Evolutionary conservation across 352 stramenopile species (phyloP), one percentile per base, ranked within the genome.

Genomic region (Plasmopara muralis): DNA sequence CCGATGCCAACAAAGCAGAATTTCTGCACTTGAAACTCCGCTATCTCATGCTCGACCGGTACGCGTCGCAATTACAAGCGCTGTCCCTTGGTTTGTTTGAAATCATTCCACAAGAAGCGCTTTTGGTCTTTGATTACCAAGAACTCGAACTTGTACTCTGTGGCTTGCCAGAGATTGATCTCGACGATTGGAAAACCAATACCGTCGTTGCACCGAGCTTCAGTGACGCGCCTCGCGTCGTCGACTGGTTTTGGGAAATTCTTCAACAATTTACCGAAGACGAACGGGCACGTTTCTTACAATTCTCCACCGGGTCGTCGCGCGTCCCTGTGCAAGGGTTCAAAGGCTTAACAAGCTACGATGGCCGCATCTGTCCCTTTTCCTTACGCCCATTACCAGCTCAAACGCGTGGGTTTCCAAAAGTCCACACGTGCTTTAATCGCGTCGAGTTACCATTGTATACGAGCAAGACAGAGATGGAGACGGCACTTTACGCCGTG

Each of bases 71-170:
- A 61, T 60, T 99, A 6, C 89, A 89, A 44, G 96, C 75, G 13
- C 43, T 93, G 4, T 82, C 77, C 9, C 61, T 81, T n/a, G 82
- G 97, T 5, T 92, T 99, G 54, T 98, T 98, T 63, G 95, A 98
- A 62, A 87, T 98, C 7, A 86, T 99, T 34, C 96, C 96, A 2
- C 93, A 98, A 52, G 84, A 97, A 48, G 81, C 98, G 8, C 70
- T 99, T 25, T 93, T 96, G 40, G 84, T 98, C 0, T 99, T 99
- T 68, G 96, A 99, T 72, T 98, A 98, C 66, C 95, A 98, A 66
- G 95, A 99, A 68, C 72, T 99, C 29, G 81, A 92, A 64, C 72
- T 92, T 37, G 74, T 92, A 37, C 62, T 92, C n/a, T 87, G 77
- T 34, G 82, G 82, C 0, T 50, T 96, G n/a, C 73, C 76, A 2